phyloP scores from a whole-genome alignment of 495 filamentous ascomycete genomes.

The Penicillium canariense region DNA sequence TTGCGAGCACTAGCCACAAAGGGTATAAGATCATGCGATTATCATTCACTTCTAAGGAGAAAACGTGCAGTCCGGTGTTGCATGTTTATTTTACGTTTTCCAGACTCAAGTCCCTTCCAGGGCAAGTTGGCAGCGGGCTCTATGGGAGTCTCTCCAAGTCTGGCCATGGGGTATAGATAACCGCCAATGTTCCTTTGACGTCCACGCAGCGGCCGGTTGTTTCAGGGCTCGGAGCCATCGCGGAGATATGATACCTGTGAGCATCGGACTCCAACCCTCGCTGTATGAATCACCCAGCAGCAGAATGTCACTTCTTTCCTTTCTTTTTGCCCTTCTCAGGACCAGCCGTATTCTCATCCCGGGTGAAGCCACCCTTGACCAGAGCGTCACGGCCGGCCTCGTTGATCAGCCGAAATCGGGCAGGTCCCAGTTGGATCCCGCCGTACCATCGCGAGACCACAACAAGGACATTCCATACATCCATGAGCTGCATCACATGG shows the following conservation, averaged over 20 bases:
- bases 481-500: conserved; percentile 92
- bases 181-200: background rate
- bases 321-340: conserved; percentile 56
- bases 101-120: background rate
- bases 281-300: background rate
- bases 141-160: background rate
- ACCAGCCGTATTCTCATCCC: conserved; percentile 35
- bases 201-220: background rate
- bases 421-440: conserved; percentile 80
- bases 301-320: conserved; percentile 50
- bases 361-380: conserved; percentile 69
- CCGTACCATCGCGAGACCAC: conserved; percentile 98
- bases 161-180: background rate
- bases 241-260: too few relatives aligned
- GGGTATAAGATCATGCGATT: too few relatives aligned
- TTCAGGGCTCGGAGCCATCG: background rate
- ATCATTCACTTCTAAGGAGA: too few relatives aligned
- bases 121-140: background rate
- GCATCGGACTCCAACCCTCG: too few relatives aligned
- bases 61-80: too few relatives aligned
- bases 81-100: background rate
- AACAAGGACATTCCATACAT: conserved; percentile 86
- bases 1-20: too few relatives aligned
- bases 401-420: conserved; percentile 87
- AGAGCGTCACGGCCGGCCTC: conserved; percentile 80